phyloP scores from a whole-genome alignment of 306 rosid species.

The Corylus americana region DNA sequence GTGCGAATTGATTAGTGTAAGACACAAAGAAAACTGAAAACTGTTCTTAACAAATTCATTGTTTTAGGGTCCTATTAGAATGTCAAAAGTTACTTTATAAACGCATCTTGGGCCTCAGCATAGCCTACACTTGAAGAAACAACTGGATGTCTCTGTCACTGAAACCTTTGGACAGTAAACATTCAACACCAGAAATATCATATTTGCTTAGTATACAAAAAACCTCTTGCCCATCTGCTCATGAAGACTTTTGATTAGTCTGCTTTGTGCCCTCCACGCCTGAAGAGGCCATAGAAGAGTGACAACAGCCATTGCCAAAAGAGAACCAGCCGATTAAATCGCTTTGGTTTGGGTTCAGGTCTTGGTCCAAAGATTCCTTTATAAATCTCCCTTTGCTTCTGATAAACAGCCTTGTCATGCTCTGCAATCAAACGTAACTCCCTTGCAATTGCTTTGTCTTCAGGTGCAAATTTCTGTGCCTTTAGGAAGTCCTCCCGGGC shows the following conservation, averaged over 20 bases:
- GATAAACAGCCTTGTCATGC: slow-evolving; percentile 79
- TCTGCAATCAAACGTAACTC: slow-evolving; percentile 75
- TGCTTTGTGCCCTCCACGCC: slow-evolving; percentile 48
- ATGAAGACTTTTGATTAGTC: slow-evolving; percentile 41
- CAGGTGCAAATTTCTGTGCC: slow-evolving; percentile 63
- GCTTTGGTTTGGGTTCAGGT: slow-evolving; percentile 64
- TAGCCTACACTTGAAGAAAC: not conserved
- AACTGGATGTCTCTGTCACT: not conserved
- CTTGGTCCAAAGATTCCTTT: slow-evolving; percentile 91
- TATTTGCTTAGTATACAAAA: not conserved
- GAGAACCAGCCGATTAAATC: slow-evolving; percentile 42
- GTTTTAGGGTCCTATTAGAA: not conserved
- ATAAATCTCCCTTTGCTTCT: slow-evolving; percentile 91
- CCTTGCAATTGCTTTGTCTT: slow-evolving; percentile 76
- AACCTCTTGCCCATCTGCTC: not conserved
- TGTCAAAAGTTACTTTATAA: not conserved
- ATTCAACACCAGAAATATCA: slow-evolving; percentile 1
- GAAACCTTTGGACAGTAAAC: slow-evolving; percentile 8
- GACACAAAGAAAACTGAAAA: no score
- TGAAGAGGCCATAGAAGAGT: slow-evolving; percentile 48
- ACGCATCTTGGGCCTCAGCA: not conserved
- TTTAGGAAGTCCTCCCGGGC: slow-evolving; percentile 77
- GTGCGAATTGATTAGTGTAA: no score
- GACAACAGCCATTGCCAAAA: slow-evolving; percentile 74
- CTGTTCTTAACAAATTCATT: not conserved